phyloP scores from a whole-genome alignment of 495 filamentous ascomycete genomes.

The Neurospora sp. region DNA sequence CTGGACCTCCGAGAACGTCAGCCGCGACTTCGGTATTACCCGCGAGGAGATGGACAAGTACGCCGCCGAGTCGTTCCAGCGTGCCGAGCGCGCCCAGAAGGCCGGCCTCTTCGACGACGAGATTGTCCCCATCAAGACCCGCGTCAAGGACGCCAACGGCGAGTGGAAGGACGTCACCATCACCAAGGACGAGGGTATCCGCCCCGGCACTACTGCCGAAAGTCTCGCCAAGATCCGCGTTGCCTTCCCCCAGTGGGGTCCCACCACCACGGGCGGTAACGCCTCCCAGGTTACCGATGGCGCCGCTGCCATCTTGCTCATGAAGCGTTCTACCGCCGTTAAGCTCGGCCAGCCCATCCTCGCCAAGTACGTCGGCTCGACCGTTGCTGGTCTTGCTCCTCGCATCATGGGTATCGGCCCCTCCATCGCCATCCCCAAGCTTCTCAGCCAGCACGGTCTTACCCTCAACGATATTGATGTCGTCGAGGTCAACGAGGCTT shows the following conservation, averaged over 20 bases:
- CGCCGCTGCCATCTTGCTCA: slow-evolving; percentile 81
- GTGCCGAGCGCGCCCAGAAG: slow-evolving; percentile 87
- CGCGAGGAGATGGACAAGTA: slow-evolving; percentile 74
- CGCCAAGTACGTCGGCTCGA: slow-evolving; percentile 88
- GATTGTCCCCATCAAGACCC: slow-evolving; percentile 76
- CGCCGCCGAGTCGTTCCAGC: slow-evolving; percentile 74
- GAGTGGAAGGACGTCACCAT: slow-evolving; percentile 67
- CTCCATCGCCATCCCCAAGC: slow-evolving; percentile 87
- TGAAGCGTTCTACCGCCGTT: slow-evolving; percentile 85
- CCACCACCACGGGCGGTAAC: slow-evolving; percentile 88
- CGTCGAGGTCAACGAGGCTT: slow-evolving; percentile 94
- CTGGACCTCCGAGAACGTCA: slow-evolving; percentile 96
- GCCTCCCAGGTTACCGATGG: slow-evolving; percentile 93
- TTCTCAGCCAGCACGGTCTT: slow-evolving; percentile 70
- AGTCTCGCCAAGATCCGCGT: slow-evolving; percentile 72
- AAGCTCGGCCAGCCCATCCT: slow-evolving; percentile 85
- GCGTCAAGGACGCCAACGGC: slow-evolving; percentile 74
- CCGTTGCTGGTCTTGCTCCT: slow-evolving; percentile 79
- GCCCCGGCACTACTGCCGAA: slow-evolving; percentile 82
- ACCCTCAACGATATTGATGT: slow-evolving; percentile 78
- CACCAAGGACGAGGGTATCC: slow-evolving; percentile 77
- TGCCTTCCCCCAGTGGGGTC: slow-evolving; percentile 84
- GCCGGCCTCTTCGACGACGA: slow-evolving; percentile 90
- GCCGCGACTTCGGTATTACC: slow-evolving; percentile 73
- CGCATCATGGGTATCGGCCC: slow-evolving; percentile 97